phyloP scores from a whole-genome alignment of 768 basidiomycete species.

The Termitomyces sp. region DNA sequence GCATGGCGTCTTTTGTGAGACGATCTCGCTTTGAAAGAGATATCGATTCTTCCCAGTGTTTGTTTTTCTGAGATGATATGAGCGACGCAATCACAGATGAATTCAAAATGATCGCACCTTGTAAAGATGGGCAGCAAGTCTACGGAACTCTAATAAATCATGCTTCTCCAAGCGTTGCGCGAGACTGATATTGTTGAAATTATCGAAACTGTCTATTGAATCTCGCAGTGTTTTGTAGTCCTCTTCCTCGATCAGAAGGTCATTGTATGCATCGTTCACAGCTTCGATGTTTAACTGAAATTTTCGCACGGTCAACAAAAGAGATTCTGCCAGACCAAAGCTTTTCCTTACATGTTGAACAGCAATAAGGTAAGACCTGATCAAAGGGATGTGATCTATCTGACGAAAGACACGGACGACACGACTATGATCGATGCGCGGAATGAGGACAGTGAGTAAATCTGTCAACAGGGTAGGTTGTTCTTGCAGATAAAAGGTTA shows the following conservation, averaged over 20 bases:
- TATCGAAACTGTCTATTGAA: slow-evolving; percentile 97
- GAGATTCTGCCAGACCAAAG: not conserved
- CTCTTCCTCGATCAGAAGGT: slow-evolving; percentile 97
- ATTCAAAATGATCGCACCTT: slow-evolving; percentile 47
- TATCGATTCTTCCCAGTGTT: slow-evolving; percentile 95
- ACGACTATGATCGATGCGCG: slow-evolving; percentile 91
- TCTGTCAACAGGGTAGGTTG: slow-evolving; percentile 93
- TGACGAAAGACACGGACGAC: slow-evolving; percentile 95
- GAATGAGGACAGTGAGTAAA: slow-evolving; percentile 84
- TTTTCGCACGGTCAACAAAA: not conserved
- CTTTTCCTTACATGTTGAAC: slow-evolving; percentile 78
- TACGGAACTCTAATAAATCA: slow-evolving; percentile 89
- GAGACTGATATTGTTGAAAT: slow-evolving; percentile 88
- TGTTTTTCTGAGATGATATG: slow-evolving; percentile 65
- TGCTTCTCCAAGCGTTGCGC: slow-evolving; percentile 86
- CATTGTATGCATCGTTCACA: slow-evolving; percentile 97
- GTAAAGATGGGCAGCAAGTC: slow-evolving; percentile 93
- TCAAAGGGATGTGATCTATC: slow-evolving; percentile 92
- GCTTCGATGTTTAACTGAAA: slow-evolving; percentile 87
- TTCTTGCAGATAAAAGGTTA: slow-evolving; percentile 91
- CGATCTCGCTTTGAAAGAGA: slow-evolving; percentile 94
- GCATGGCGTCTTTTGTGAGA: slow-evolving; percentile 93
- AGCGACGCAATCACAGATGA: not conserved
- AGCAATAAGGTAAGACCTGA: slow-evolving; percentile 93
- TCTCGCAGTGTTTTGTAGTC: slow-evolving; percentile 97